phyloP scores from a whole-genome alignment of 2,329 filamentous ascomycete genomes.

The Leptosphaerulina australis region DNA sequence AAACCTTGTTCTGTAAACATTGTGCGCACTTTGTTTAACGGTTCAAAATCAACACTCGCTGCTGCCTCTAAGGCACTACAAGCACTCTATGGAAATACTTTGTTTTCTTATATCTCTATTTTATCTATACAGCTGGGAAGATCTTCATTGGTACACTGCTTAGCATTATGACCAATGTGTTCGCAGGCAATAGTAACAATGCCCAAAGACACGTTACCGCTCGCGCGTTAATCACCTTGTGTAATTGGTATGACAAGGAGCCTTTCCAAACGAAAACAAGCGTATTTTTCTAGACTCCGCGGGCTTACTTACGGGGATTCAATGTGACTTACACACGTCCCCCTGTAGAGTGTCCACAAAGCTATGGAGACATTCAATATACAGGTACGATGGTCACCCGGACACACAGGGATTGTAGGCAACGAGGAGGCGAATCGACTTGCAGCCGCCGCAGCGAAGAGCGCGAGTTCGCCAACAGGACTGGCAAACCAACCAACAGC shows the following conservation, averaged over 20 bases:
- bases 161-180: conserved; percentile 1
- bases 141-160: conserved; percentile 5
- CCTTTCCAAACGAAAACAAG: neutral
- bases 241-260: conserved; percentile 7
- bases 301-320: conserved; percentile 7
- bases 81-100: conserved; percentile 1
- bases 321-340: conserved; percentile 8
- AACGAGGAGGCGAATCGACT: too few relatives aligned
- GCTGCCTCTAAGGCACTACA: neutral
- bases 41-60: conserved; percentile 4
- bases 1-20: neutral
- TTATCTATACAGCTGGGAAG: conserved; percentile 1
- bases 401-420: too few relatives aligned
- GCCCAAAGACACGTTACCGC: conserved; percentile 4
- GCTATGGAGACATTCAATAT: too few relatives aligned
- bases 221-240: neutral
- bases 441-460: too few relatives aligned
- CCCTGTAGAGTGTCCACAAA: conserved; percentile 9
- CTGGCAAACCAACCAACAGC: too few relatives aligned
- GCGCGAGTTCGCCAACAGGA: too few relatives aligned
- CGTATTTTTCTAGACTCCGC: conserved; percentile 5
- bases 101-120: conserved; percentile 1
- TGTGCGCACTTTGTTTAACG: conserved; percentile 1
- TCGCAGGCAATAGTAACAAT: conserved; percentile 7
- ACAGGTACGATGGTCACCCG: too few relatives aligned